Percentiles rank a stretch among this genome's conserved stretches.
Conservation (phyloP, 78 protist genomes). For the Polysphondylium violaceum region DNA sequence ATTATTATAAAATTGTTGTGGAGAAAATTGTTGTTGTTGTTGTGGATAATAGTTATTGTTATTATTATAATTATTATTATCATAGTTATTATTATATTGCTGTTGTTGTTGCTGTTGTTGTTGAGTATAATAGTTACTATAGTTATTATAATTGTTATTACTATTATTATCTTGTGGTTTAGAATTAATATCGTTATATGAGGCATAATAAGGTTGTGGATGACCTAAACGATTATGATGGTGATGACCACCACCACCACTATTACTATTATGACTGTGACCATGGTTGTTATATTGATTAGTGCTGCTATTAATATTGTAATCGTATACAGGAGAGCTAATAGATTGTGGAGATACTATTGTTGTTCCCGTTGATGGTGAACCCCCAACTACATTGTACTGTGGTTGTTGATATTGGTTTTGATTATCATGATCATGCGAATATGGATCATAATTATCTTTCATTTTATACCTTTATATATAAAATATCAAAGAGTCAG, state of each 20-base stretch:
- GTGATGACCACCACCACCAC: slow-evolving; percentile 1
- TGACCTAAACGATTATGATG: slow-evolving; percentile 1
- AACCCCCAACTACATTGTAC: background rate
- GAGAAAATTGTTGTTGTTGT: background rate
- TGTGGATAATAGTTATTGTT: background rate
- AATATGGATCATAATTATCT: slow-evolving; percentile 14
- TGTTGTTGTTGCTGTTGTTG: background rate
- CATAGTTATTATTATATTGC: background rate
- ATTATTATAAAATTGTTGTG: background rate
- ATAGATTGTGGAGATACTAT: slow-evolving; percentile 2
- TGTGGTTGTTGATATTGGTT: background rate
- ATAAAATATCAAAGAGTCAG: no score
- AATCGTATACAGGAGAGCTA: no score
- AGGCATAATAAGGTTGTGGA: slow-evolving; percentile 13
- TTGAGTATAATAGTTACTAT: background rate
- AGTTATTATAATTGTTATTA: background rate
- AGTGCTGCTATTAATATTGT: background rate
- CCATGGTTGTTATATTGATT: slow-evolving; percentile 1
- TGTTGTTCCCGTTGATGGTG: background rate
- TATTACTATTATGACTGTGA: slow-evolving; percentile 1
- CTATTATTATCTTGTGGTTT: background rate
- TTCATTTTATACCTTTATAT: no score
- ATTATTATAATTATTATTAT: background rate
- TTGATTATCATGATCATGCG: background rate
- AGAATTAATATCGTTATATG: background rate